Conservation (phyloP, 768 basidiomycete species). For the Hygrophorus russula region DNA sequence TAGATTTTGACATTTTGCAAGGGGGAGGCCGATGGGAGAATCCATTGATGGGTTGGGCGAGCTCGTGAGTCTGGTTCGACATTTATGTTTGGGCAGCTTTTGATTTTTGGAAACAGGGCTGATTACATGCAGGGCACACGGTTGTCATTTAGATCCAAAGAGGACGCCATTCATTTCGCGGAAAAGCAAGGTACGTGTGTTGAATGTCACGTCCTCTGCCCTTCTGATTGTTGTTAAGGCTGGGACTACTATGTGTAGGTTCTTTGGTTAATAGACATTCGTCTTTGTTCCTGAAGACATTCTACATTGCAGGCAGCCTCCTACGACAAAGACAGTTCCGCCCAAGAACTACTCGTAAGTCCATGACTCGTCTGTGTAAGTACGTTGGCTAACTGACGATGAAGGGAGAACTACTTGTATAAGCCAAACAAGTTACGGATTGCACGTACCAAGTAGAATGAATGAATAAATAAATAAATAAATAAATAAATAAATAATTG, state of each 20-base stretch:
- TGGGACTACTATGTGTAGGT: constrained; percentile 91
- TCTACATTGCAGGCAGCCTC: constrained; percentile 38
- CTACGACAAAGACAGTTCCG: constrained; percentile 55
- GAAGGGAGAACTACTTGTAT: constrained; percentile 76
- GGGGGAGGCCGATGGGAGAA: constrained; percentile 96
- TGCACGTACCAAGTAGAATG: constrained; percentile 78
- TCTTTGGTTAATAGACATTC: constrained; percentile 8
- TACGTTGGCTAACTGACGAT: too few species aligned
- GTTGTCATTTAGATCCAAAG: constrained; percentile 72
- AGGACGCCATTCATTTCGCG: constrained; percentile 89
- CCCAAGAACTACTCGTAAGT: constrained; percentile 66
- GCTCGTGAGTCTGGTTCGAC: constrained; percentile 53
- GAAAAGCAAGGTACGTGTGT: constrained; percentile 79
- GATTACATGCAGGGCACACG: constrained; percentile 95
- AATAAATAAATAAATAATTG: too few species aligned
- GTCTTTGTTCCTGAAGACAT: background rate
- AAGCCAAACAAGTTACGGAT: constrained; percentile 70
- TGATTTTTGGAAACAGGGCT: constrained; percentile 36
- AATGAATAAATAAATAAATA: too few species aligned
- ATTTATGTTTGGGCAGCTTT: background rate
- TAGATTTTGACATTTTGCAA: constrained; percentile 89
- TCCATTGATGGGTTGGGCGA: constrained; percentile 93
- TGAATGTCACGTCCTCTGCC: constrained; percentile 8
- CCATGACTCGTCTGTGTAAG: too few species aligned
- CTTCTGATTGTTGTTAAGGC: constrained; percentile 31